Percentiles rank a stretch among this genome's conserved stretches.
These are phyloP conservation scores for Trichoderma sp. DNA, from an alignment of 2,329 filamentous ascomycete genomes.

Conservation along the genomic window DNA sequence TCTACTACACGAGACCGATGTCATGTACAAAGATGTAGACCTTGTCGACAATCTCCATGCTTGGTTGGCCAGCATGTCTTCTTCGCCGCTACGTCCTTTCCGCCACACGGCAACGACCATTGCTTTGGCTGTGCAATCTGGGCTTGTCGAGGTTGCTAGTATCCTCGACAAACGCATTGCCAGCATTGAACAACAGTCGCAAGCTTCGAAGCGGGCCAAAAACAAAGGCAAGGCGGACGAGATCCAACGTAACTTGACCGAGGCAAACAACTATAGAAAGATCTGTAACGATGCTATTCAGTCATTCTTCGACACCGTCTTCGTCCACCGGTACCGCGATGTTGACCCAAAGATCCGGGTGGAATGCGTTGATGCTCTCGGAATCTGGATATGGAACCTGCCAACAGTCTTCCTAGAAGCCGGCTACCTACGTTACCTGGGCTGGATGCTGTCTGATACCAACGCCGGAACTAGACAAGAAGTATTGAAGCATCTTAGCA, in stretches of 20 bases:
- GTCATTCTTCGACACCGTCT: constrained; percentile 88
- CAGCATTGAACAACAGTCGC: constrained; percentile 73
- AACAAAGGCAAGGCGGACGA: constrained; percentile 77
- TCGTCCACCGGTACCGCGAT: constrained; percentile 93
- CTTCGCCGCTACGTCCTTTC: constrained; percentile 82
- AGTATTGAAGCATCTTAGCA: constrained; percentile 77
- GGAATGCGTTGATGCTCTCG: constrained; percentile 83
- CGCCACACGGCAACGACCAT: constrained; percentile 90
- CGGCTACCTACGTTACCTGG: constrained; percentile 85
- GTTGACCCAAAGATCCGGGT: constrained; percentile 84
- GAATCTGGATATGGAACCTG: constrained; percentile 81
- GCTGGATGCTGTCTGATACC: constrained; percentile 90
- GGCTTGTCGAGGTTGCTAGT: constrained; percentile 71
- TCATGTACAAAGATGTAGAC: constrained; percentile 72
- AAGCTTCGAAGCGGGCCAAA: constrained; percentile 68
- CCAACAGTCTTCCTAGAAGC: constrained; percentile 89
- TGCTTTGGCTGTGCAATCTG: constrained; percentile 73
- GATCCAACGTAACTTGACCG: constrained; percentile 68
- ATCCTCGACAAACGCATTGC: constrained; percentile 70
- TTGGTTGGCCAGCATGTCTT: constrained; percentile 91
- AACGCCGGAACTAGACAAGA: constrained; percentile 74
- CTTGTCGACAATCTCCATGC: constrained; percentile 85
- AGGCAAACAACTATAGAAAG: constrained; percentile 68
- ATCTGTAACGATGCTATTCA: constrained; percentile 69
- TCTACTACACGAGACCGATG: constrained; percentile 76